phyloP scores from a whole-genome alignment of 129 eudicot genomes.

The Centella asiatica region DNA sequence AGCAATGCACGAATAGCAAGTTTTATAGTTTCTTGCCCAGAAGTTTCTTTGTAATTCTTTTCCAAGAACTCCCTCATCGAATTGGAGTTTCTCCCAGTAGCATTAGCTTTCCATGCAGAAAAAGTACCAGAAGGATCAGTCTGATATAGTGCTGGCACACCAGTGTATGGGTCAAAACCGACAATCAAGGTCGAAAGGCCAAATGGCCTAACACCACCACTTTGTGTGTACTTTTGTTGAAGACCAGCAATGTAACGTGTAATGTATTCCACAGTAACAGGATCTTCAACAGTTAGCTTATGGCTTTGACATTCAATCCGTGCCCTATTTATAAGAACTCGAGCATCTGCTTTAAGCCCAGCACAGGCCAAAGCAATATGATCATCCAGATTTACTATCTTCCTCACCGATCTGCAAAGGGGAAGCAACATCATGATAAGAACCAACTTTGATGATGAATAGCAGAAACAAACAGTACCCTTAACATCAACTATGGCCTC shows the following conservation, averaged over 20 bases:
- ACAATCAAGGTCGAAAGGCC: constrained; percentile 88
- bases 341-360: constrained; percentile 93
- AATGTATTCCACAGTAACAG: constrained; percentile 79
- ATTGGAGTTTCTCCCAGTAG: constrained; percentile 88
- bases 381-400: constrained; percentile 73
- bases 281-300: constrained; percentile 83
- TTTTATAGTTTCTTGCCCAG: constrained; percentile 80
- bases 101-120: constrained; percentile 97
- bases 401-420: constrained; percentile 70
- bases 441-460: not conserved
- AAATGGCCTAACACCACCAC: constrained; percentile 97
- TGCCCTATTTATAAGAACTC: constrained; percentile 76
- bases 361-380: constrained; percentile 94
- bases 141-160: constrained; percentile 75
- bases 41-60: constrained; percentile 85
- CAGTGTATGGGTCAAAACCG: constrained; percentile 81
- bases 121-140: constrained; percentile 95
- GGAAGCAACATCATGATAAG: not conserved
- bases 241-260: constrained; percentile 93
- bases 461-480: too few relatives aligned
- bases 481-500: too few relatives aligned
- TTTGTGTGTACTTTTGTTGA: constrained; percentile 91
- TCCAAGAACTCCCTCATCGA: constrained; percentile 77
- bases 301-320: constrained; percentile 91
- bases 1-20: constrained; percentile 80